These are phyloP conservation scores for Excoecaria cochinchinensis DNA, from an alignment of 345 rosid species.

Conservation along the genomic window DNA sequence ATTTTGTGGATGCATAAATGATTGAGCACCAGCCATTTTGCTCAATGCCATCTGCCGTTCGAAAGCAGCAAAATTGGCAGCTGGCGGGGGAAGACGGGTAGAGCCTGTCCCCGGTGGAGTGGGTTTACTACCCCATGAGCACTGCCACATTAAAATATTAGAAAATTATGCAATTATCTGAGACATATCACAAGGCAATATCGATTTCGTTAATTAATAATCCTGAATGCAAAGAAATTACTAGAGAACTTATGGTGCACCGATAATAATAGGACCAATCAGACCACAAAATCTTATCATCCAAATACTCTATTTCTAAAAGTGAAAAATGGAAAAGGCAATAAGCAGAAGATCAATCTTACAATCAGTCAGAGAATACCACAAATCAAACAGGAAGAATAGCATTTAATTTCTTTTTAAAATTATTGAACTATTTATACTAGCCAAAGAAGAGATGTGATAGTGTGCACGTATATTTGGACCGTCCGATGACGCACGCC, in stretches of 20 bases:
- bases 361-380: too few relatives aligned
- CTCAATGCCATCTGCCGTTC: conserved; percentile 72
- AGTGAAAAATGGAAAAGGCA: too few relatives aligned
- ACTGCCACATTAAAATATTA: conserved; percentile 38
- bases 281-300: too few relatives aligned
- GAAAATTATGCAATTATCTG: background rate
- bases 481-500: too few relatives aligned
- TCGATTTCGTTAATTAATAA: too few relatives aligned
- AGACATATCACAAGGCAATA: background rate
- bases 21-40: conserved; percentile 75
- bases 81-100: conserved; percentile 87
- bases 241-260: background rate
- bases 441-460: too few relatives aligned
- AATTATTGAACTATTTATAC: background rate
- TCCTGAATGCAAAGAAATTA: background rate
- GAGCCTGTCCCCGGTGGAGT: conserved; percentile 83
- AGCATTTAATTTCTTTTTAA: background rate
- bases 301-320: too few relatives aligned
- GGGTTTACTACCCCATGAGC: conserved; percentile 96
- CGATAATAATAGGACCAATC: background rate
- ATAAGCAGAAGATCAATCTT: too few relatives aligned
- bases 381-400: too few relatives aligned
- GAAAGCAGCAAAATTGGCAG: conserved; percentile 59
- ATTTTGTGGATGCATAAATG: conserved; percentile 68
- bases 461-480: too few relatives aligned